Conservation (phyloP, 441 rosid species). For the Aquilaria agallochum region DNA sequence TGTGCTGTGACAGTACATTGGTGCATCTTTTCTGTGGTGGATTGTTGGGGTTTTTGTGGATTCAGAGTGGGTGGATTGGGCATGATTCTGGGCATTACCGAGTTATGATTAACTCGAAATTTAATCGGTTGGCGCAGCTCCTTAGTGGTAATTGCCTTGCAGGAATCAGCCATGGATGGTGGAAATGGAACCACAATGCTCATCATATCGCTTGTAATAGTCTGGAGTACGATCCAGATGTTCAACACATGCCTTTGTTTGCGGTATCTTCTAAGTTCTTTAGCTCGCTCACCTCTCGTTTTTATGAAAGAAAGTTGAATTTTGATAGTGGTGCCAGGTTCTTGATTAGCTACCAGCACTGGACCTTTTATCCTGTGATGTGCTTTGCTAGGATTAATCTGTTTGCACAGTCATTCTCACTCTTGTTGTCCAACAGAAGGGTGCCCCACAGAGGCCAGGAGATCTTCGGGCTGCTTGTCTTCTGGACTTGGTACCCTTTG, state of each 20-base stretch:
- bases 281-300: slow-evolving; percentile 39
- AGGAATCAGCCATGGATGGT: slow-evolving; percentile 70
- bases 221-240: slow-evolving; percentile 69
- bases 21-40: slow-evolving; percentile 41
- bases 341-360: slow-evolving; percentile 64
- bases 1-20: slow-evolving; percentile 27
- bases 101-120: slow-evolving; percentile 24
- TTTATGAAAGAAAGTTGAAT: slow-evolving; percentile 55
- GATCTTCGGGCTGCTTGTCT: slow-evolving; percentile 43
- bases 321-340: slow-evolving; percentile 46
- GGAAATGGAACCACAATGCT: slow-evolving; percentile 69
- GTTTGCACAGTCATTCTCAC: slow-evolving; percentile 43
- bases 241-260: slow-evolving; percentile 70
- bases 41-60: slow-evolving; percentile 52
- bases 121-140: slow-evolving; percentile 43
- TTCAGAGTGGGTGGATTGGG: slow-evolving; percentile 71
- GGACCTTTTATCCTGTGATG: slow-evolving; percentile 69
- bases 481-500: slow-evolving; percentile 68
- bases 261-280: slow-evolving; percentile 60
- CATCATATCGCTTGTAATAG: slow-evolving; percentile 72
- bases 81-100: slow-evolving; percentile 72
- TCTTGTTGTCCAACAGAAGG: slow-evolving; percentile 39
- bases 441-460: slow-evolving; percentile 45
- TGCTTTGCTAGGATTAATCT: slow-evolving; percentile 66
- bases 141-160: slow-evolving; percentile 61